Conservation (phyloP, 2,329 filamentous ascomycete genomes). For the Penicillium sp. region DNA sequence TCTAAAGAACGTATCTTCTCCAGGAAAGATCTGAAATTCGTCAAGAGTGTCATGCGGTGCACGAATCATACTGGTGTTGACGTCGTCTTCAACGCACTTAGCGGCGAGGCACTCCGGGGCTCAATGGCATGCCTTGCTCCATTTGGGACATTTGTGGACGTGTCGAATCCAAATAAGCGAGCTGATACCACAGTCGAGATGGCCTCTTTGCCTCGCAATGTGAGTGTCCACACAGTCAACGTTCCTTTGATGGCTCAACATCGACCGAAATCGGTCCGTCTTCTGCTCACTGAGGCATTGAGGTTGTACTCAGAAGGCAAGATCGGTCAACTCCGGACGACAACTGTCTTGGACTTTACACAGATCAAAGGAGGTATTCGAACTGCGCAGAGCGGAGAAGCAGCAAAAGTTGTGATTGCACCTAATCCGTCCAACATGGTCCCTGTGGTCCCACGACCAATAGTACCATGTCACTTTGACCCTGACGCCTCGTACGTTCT, state of each 20-base stretch:
- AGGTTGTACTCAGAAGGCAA: slow-evolving; percentile 3
- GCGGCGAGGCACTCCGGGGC: slow-evolving; percentile 14
- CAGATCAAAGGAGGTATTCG: slow-evolving; percentile 7
- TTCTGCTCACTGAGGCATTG: slow-evolving; percentile 4
- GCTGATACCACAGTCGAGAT: slow-evolving; percentile 6
- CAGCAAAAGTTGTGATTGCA: slow-evolving; percentile 11
- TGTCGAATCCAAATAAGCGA: not conserved
- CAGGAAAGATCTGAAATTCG: slow-evolving; percentile 9
- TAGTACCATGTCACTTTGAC: slow-evolving; percentile 13
- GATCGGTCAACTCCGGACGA: slow-evolving; percentile 1
- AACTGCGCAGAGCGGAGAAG: not conserved
- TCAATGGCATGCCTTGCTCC: slow-evolving; percentile 14
- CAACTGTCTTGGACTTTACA: slow-evolving; percentile 7
- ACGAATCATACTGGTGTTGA: slow-evolving; percentile 16
- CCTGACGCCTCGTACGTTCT: slow-evolving; percentile 16
- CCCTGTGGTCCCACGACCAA: not conserved
- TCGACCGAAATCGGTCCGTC: slow-evolving; percentile 2
- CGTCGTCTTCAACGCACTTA: slow-evolving; percentile 17
- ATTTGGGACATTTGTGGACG: slow-evolving; percentile 19
- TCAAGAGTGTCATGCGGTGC: slow-evolving; percentile 12
- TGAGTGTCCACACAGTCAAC: slow-evolving; percentile 13
- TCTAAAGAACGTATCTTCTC: slow-evolving; percentile 14
- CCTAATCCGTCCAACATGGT: slow-evolving; percentile 5
- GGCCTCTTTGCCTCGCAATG: not conserved
- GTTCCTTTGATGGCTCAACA: slow-evolving; percentile 7